Conservation (phyloP, 163 green algal species). For the Scenedesmus sp. region DNA sequence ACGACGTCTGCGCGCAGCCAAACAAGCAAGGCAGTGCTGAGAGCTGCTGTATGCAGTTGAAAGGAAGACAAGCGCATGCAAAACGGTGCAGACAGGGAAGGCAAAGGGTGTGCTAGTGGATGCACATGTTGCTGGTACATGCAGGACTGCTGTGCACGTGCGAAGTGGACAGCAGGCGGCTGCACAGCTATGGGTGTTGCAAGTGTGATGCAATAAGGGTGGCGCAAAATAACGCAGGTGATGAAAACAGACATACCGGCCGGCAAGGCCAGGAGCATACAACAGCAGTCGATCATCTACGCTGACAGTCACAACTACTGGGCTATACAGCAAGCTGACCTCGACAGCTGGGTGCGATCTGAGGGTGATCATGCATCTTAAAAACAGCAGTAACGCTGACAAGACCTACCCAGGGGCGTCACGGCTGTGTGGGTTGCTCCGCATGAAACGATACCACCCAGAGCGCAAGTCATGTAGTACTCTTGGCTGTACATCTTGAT, state of each 20-base stretch:
- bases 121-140: neutral
- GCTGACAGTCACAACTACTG: neutral
- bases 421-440: constrained; percentile 77
- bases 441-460: constrained; percentile 79
- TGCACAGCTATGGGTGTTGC: neutral
- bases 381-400: neutral
- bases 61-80: too few species aligned
- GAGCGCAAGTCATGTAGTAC: constrained; percentile 61
- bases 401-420: constrained; percentile 65
- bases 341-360: neutral
- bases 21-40: neutral
- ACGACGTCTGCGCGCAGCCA: constrained; percentile 89
- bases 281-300: neutral
- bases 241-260: neutral
- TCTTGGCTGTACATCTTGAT: constrained; percentile 72
- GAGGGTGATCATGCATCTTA: neutral
- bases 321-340: neutral
- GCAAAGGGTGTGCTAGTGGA: neutral
- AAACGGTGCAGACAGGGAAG: too few species aligned
- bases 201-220: neutral
- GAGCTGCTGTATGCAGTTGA: too few species aligned
- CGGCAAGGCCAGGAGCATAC: neutral
- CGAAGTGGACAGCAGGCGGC: neutral
- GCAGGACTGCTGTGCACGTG: neutral
- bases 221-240: neutral